Percentiles rank a stretch among this genome's conserved stretches.
Evolutionary conservation across 2,329 filamentous ascomycete species (phyloP).

Genomic region (Penicillium sp.): DNA sequence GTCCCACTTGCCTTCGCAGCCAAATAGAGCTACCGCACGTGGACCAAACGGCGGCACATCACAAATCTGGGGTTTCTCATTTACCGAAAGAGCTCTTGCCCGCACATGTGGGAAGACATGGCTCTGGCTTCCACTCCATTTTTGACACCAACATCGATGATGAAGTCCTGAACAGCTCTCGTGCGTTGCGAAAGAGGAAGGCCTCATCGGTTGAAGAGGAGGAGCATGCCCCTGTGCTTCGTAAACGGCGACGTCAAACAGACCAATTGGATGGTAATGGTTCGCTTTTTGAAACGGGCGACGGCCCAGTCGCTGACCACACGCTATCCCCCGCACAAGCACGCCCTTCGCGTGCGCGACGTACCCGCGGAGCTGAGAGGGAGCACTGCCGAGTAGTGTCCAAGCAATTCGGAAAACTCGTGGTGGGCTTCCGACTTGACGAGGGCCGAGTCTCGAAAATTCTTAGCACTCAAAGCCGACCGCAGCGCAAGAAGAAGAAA

Average conservation of each 20-base stretch:
- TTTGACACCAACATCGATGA: slow-evolving; percentile 68
- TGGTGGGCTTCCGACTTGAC: slow-evolving; percentile 56
- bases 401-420: slow-evolving; percentile 43
- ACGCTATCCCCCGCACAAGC: slow-evolving; percentile 30
- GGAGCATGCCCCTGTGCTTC: slow-evolving; percentile 43
- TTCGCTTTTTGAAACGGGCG: slow-evolving; percentile 16
- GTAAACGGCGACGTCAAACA: slow-evolving; percentile 42
- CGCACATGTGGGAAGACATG: slow-evolving; percentile 57
- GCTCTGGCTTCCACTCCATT: slow-evolving; percentile 67
- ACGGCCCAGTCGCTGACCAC: slow-evolving; percentile 10
- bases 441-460: slow-evolving; percentile 57
- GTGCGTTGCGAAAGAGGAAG: slow-evolving; percentile 76
- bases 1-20: slow-evolving; percentile 50
- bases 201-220: slow-evolving; percentile 63
- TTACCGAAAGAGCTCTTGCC: slow-evolving; percentile 67
- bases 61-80: slow-evolving; percentile 58
- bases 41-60: slow-evolving; percentile 26
- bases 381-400: slow-evolving; percentile 38
- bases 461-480: slow-evolving; percentile 53
- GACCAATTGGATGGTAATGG: slow-evolving; percentile 22
- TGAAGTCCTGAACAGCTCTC: slow-evolving; percentile 68
- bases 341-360: slow-evolving; percentile 58
- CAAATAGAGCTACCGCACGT: slow-evolving; percentile 32
- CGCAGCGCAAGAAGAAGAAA: slow-evolving; percentile 49
- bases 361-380: slow-evolving; percentile 45